phyloP scores from a whole-genome alignment of 2,329 filamentous ascomycete species.

The Knufia petricola region DNA sequence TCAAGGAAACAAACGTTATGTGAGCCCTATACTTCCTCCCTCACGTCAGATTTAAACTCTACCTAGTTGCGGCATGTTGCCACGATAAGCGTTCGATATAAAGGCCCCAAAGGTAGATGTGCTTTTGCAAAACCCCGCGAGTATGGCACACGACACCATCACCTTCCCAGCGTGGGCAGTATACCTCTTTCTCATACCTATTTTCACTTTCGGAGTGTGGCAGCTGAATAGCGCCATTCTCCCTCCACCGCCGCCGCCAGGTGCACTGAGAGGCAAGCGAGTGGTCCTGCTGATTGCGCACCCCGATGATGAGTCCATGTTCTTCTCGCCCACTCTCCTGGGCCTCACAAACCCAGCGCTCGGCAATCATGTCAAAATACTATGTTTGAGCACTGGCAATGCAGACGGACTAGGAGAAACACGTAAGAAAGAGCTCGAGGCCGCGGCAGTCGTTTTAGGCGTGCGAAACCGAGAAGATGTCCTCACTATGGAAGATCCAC shows the following conservation, averaged over 20 bases:
- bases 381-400: constrained; percentile 82
- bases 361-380: constrained; percentile 85
- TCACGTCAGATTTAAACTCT: too few species aligned
- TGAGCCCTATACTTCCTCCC: too few species aligned
- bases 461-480: constrained; percentile 67
- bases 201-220: constrained; percentile 20
- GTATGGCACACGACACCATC: neutral
- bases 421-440: constrained; percentile 71
- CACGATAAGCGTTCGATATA: too few species aligned
- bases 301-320: constrained; percentile 98
- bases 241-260: constrained; percentile 34
- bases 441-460: constrained; percentile 69
- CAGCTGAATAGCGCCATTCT: constrained; percentile 27
- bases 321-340: constrained; percentile 83
- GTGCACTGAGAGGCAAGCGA: constrained; percentile 66
- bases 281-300: constrained; percentile 92
- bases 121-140: too few species aligned
- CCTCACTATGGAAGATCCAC: constrained; percentile 69
- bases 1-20: too few species aligned
- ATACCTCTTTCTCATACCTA: constrained; percentile 14
- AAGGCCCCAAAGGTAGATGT: too few species aligned
- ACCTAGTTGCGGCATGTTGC: too few species aligned
- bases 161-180: constrained; percentile 9
- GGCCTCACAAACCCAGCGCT: constrained; percentile 69
- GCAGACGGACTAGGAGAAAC: constrained; percentile 79